Percentiles rank a stretch among this genome's conserved stretches.
Evolutionary conservation across 768 basidiomycete species (phyloP).

Genomic region (Xerocomus spinulosus): DNA sequence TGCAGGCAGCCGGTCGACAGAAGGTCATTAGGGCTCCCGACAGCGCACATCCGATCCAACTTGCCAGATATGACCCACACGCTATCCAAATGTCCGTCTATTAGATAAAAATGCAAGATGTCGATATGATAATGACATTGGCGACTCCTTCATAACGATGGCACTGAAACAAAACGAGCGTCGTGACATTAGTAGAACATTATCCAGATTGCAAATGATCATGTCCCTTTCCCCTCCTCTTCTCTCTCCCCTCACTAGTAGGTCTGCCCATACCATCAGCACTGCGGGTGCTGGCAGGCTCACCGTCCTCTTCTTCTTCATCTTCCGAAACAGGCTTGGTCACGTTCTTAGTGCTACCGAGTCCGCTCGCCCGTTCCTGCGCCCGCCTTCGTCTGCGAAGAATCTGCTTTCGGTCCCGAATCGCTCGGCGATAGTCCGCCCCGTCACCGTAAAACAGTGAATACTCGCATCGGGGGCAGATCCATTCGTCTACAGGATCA

Average conservation of each 20-base stretch:
- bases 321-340: slow-evolving; percentile 19
- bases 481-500: slow-evolving; percentile 80
- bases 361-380: slow-evolving; percentile 52
- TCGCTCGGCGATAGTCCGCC: slow-evolving; percentile 53
- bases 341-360: slow-evolving; percentile 20
- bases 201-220: slow-evolving; percentile 22
- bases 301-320: slow-evolving; percentile 24
- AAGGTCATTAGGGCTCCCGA: slow-evolving; percentile 20
- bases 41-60: slow-evolving; percentile 12
- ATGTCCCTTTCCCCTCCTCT: slow-evolving; percentile 14
- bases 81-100: slow-evolving; percentile 35
- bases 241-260: slow-evolving; percentile 9
- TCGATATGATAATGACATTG: slow-evolving; percentile 19
- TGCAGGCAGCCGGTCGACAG: slow-evolving; percentile 26
- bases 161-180: slow-evolving; percentile 9
- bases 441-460: slow-evolving; percentile 88
- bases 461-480: slow-evolving; percentile 94
- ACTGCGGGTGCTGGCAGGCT: slow-evolving; percentile 4
- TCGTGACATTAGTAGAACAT: slow-evolving; percentile 8
- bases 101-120: slow-evolving; percentile 30
- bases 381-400: slow-evolving; percentile 65
- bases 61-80: slow-evolving; percentile 25
- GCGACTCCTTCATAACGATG: slow-evolving; percentile 24
- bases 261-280: slow-evolving; percentile 6
- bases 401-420: slow-evolving; percentile 75